Conservation (phyloP, 2,329 filamentous ascomycete species). For the Claviceps humidiphila region DNA sequence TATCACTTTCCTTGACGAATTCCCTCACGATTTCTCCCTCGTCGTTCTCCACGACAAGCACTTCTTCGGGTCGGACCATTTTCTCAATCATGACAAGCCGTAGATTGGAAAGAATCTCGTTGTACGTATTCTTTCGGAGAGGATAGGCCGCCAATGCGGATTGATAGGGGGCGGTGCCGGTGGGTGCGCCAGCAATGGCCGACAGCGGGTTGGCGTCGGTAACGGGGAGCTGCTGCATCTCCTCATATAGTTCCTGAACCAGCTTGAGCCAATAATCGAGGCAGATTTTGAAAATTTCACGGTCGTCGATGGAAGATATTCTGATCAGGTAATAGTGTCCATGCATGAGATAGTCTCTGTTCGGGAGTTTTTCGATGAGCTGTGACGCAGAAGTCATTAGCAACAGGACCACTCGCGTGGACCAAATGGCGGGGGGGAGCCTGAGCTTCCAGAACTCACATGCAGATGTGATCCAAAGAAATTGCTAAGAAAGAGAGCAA, state of each 20-base stretch:
- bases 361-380: conserved; percentile 92
- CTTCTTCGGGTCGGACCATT: conserved; percentile 97
- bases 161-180: conserved; percentile 75
- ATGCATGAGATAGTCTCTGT: conserved; percentile 86
- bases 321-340: conserved; percentile 97
- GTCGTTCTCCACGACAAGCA: conserved; percentile 97
- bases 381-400: conserved; percentile 18
- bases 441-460: conserved; percentile 29
- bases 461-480: conserved; percentile 91
- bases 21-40: conserved; percentile 98
- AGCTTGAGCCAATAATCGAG: conserved; percentile 98
- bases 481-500: conserved; percentile 90
- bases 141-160: conserved; percentile 78
- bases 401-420: not conserved
- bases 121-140: conserved; percentile 95
- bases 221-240: conserved; percentile 94
- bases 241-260: conserved; percentile 94
- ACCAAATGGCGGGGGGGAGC: not conserved
- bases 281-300: conserved; percentile 99
- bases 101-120: conserved; percentile 83
- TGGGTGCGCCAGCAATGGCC: conserved; percentile 59
- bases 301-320: conserved; percentile 96
- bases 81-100: conserved; percentile 99
- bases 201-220: conserved; percentile 85
- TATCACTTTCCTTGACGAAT: conserved; percentile 98